Base-by-base conservation (phyloP, 2,329 filamentous ascomycete species). In the Talaromyces pinophilus region DNA sequence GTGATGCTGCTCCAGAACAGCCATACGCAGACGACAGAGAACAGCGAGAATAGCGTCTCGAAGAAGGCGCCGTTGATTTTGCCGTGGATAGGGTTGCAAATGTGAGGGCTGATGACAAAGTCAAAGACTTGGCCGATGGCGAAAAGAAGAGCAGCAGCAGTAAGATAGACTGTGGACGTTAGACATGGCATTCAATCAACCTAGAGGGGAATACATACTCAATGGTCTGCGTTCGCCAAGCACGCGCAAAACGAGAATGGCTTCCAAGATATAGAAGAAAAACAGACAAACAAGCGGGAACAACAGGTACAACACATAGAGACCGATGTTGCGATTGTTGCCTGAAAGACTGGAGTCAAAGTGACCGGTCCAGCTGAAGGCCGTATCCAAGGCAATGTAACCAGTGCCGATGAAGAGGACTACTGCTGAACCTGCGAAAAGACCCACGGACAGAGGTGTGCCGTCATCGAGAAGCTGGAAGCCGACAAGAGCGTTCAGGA, bases 1-100 rank as follows among this genome's bases (percentile, higher is more conserved):
- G 95, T 99, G 73, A 99, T 99, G 81, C 93, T 97, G 57, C 93
- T 96, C 95, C 95, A 99, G 84, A 99, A 99, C 66, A 92, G 79
- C 93, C 95, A 99, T 70, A 97, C 82, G 80, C 88, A 88, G 19
- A 92, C 84, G 4, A 99, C 92, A 0, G 93, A 85, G 13, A 94
- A 81, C 0, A 97, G 83, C 0, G 93, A 98, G 81, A 99, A 98
- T 6, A 98, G 82, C 0, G 93, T 96, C 78, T 97, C 87, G 78
- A 99, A 99, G 0, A 99, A 81, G 5, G 94, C 88, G 60, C 95
- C 95, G 75, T 99, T 94, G 75, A 99, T 96, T 78, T 91, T 93
- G 70, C 93, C 92, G 50, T 83, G 76, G 0, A 93, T 92, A 54
- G 92, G 92, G 25, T 89, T 84, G 83, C 95, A 99, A 68, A 99